Evolutionary conservation across 176 grass and related monocot genomes (phyloP).

Genomic region (Alopecurus myosuroides): DNA sequence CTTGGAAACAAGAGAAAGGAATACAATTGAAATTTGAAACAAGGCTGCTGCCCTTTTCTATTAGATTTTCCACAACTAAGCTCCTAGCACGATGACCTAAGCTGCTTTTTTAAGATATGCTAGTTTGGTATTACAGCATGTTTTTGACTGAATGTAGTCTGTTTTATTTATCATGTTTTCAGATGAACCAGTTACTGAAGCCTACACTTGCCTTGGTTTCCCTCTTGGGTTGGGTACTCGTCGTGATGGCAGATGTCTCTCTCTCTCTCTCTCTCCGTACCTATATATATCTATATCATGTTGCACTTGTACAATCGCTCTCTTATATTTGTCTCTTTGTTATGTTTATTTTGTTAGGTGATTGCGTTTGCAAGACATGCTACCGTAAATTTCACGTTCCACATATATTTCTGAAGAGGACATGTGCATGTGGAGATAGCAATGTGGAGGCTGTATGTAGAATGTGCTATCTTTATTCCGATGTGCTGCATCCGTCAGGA

Average conservation of each 20-base stretch:
- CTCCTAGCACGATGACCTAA: background rate
- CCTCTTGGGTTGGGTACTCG: background rate
- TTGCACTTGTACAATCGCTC: background rate
- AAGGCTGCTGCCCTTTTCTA: background rate
- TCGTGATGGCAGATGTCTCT: background rate
- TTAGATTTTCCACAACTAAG: background rate
- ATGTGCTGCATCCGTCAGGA: background rate
- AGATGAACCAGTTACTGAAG: conserved; percentile 4
- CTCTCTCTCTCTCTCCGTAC: background rate
- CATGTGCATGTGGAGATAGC: background rate
- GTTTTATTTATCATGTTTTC: background rate
- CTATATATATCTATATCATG: background rate
- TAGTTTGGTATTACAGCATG: background rate
- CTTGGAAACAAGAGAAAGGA: background rate
- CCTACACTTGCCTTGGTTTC: background rate
- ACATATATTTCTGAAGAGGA: background rate
- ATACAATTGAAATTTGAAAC: background rate
- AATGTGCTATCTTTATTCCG: background rate
- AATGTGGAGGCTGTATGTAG: background rate
- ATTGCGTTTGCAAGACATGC: background rate
- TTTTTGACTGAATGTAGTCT: background rate
- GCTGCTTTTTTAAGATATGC: background rate
- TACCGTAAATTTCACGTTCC: background rate
- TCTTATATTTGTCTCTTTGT: background rate
- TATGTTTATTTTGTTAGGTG: background rate